Evolutionary conservation across 495 filamentous ascomycete species (phyloP).

Genomic region (Hypoxylon perforatum): DNA sequence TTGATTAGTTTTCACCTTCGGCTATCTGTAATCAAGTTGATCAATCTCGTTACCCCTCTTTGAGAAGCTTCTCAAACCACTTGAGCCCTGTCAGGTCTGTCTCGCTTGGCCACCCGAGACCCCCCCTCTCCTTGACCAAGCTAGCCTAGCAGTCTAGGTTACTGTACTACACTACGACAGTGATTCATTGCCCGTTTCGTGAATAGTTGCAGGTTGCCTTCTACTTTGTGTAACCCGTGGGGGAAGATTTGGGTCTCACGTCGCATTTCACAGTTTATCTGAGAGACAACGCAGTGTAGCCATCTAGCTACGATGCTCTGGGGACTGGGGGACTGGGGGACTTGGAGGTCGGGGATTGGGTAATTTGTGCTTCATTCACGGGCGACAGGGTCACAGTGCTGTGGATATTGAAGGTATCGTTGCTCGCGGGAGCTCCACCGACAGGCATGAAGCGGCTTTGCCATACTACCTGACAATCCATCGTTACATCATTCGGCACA

Average conservation of each 20-base stretch:
- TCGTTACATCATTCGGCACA: conserved; percentile 41
- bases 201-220: conserved; percentile 36
- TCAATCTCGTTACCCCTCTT: conserved; percentile 42
- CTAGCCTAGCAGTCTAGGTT: too few species aligned
- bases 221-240: conserved; percentile 35
- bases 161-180: conserved; percentile 25
- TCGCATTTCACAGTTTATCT: conserved; percentile 36
- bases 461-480: conserved; percentile 34
- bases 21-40: conserved; percentile 40
- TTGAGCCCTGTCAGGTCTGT: conserved; percentile 22
- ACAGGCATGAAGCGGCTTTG: conserved; percentile 17
- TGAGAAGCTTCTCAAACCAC: conserved; percentile 13
- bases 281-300: conserved; percentile 34
- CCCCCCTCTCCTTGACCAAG: conserved; percentile 11
- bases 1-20: conserved; percentile 38
- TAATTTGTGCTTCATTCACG: conserved; percentile 15
- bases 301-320: conserved; percentile 24
- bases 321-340: not conserved
- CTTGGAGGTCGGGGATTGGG: too few species aligned
- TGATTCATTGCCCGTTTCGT: conserved; percentile 41
- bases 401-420: conserved; percentile 14
- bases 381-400: conserved; percentile 13
- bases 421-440: conserved; percentile 23
- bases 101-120: conserved; percentile 19
- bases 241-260: conserved; percentile 25